These are phyloP conservation scores for Cutaneotrichosporon sp. DNA, from an alignment of 1,284 basidiomycete genomes.

Conservation along the genomic window DNA sequence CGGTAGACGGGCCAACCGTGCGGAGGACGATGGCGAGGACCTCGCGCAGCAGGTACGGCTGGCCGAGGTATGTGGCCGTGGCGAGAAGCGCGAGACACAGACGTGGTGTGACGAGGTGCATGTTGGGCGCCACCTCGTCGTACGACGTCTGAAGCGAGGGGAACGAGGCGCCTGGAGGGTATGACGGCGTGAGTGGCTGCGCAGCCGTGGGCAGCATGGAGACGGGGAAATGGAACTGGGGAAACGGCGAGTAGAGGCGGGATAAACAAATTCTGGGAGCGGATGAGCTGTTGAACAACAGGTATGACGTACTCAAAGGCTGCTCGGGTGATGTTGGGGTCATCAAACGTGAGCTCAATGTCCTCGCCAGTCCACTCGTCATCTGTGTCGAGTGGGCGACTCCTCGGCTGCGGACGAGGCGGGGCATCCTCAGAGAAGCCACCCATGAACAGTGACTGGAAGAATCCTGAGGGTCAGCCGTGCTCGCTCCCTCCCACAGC, in stretches of 20 bases:
- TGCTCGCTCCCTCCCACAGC: not conserved
- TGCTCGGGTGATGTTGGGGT: constrained; percentile 79
- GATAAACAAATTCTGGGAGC: constrained; percentile 78
- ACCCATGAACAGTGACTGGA: constrained; percentile 75
- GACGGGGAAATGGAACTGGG: constrained; percentile 67
- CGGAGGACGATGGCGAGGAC: constrained; percentile 70
- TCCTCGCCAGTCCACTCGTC: constrained; percentile 52
- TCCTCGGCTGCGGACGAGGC: constrained; percentile 25
- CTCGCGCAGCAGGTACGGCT: constrained; percentile 73
- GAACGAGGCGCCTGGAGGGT: constrained; percentile 58
- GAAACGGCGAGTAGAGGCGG: constrained; percentile 81
- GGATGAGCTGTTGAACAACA: not conserved
- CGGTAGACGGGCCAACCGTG: constrained; percentile 77
- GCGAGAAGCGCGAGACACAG: constrained; percentile 85
- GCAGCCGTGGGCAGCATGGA: constrained; percentile 65
- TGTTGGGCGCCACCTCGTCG: constrained; percentile 49
- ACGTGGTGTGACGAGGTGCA: constrained; percentile 74
- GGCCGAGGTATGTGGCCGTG: constrained; percentile 80
- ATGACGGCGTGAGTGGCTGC: constrained; percentile 70
- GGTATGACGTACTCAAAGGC: constrained; percentile 57
- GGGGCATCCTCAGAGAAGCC: constrained; percentile 64
- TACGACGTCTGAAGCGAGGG: constrained; percentile 67
- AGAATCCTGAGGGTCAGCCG: constrained; percentile 66
- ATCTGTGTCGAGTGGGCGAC: constrained; percentile 7
- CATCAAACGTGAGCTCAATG: constrained; percentile 74